Percentiles rank a stretch among this genome's conserved stretches.
Evolutionary conservation across 768 basidiomycete species (phyloP).

Genomic region (Trametes cinnabarina): DNA sequence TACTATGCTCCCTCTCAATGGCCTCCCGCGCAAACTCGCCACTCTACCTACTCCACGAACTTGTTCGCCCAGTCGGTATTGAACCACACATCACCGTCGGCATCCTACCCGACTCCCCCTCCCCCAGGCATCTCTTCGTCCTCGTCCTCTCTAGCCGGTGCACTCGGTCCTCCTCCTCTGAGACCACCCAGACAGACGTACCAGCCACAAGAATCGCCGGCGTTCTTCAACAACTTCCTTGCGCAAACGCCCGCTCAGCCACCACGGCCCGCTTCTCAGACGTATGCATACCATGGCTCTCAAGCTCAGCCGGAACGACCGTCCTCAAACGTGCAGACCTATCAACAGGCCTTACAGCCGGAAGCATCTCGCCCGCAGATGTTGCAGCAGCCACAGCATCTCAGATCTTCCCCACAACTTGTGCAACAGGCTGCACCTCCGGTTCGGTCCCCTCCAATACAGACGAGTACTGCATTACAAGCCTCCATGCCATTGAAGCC

Average conservation of each 20-base stretch:
- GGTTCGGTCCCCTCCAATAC: background rate
- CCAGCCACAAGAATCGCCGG: constrained; percentile 54
- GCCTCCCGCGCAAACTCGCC: constrained; percentile 38
- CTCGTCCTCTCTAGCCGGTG: constrained; percentile 74
- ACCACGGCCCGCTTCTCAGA: constrained; percentile 21
- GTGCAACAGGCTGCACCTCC: background rate
- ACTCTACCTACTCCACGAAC: constrained; percentile 53
- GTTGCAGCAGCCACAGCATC: background rate
- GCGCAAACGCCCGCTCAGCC: constrained; percentile 51
- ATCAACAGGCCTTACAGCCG: background rate
- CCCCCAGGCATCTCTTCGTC: constrained; percentile 61
- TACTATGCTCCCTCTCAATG: constrained; percentile 40
- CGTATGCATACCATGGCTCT: background rate
- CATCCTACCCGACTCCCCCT: constrained; percentile 68
- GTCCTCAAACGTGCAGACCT: constrained; percentile 9
- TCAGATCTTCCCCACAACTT: background rate
- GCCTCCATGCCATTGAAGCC: background rate
- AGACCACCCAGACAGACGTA: constrained; percentile 35
- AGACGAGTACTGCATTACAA: background rate
- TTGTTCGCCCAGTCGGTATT: constrained; percentile 65
- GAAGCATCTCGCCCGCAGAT: background rate
- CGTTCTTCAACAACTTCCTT: constrained; percentile 68
- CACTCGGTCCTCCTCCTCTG: constrained; percentile 51
- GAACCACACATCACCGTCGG: constrained; percentile 57
- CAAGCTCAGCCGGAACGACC: background rate